Evolutionary conservation across 176 grass and related monocot genomes (phyloP).

Genomic region (Chloris gayana): DNA sequence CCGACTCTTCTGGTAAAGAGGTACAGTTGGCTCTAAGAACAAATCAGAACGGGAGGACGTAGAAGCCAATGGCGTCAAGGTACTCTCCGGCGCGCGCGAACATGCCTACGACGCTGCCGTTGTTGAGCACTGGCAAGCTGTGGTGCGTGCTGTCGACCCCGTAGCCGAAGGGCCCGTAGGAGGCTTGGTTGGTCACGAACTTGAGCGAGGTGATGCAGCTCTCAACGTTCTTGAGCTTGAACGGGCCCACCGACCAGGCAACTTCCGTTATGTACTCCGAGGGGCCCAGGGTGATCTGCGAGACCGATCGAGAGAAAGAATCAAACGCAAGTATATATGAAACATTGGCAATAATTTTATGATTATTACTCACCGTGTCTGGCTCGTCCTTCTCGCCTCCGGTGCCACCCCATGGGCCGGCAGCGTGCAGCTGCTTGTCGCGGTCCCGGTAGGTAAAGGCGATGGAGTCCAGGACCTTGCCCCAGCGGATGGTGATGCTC

Average conservation of each 20-base stretch:
- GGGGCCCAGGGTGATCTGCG: not conserved
- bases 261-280: conserved; percentile 24
- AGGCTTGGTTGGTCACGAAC: conserved; percentile 12
- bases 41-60: conserved; percentile 12
- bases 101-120: conserved; percentile 28
- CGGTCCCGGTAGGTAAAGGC: conserved; percentile 24
- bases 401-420: conserved; percentile 29
- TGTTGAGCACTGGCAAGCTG: conserved; percentile 31
- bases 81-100: conserved; percentile 30
- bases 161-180: conserved; percentile 18
- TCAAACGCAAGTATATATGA: too few relatives aligned
- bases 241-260: conserved; percentile 10
- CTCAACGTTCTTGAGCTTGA: not conserved
- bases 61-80: conserved; percentile 44
- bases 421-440: not conserved
- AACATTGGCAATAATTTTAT: too few relatives aligned
- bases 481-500: conserved; percentile 23
- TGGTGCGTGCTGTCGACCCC: conserved; percentile 5
- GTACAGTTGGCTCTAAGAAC: too few relatives aligned
- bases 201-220: conserved; percentile 12
- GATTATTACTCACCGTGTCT: not conserved
- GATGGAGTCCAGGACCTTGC: conserved; percentile 35
- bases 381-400: not conserved
- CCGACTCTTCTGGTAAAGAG: too few relatives aligned
- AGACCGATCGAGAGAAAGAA: too few relatives aligned